Base-by-base conservation (phyloP, 352 stramenopile genomes). In the Thalassiosira allenii region DNA sequence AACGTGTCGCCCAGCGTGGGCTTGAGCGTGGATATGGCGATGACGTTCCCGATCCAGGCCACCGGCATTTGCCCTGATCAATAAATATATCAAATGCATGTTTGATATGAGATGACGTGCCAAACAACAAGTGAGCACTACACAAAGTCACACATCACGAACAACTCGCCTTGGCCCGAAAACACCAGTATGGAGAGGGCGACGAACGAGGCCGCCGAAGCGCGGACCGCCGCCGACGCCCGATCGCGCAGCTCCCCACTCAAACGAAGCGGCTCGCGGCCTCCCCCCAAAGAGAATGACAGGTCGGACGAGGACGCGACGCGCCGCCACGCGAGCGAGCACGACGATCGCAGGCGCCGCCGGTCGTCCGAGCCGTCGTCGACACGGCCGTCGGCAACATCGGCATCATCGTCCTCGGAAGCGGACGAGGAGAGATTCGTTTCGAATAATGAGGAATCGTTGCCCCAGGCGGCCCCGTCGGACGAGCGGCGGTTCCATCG, bases 21-120 rank as follows among this genome's bases (percentile, higher is more conserved):
- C 29, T 76, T 75, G 3, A 81, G 32, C 29, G 49, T 25, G 23
- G 62, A 53, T 12, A 76, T 27, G 34, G 63, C 64, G 9, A 81
- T 33, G 1, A 81, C 63, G 53, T 75, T 81, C n/a, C 72, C 72
- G 37, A 81, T 75, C 72, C 72, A 81, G 2, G 71, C 22, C 14
- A 56, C 49, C 2, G 59, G 71, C 20, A 75, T 12, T 14, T 34
- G 30, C 3, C 41, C 61, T 40, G 61, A 23, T 17, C 3, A 47
- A 20, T 23, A 17, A 49, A 27, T 49, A 14, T 20, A 47, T 41
- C 22, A 2, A 64, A 47, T 30, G 44, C 12, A 47, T 20, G 29
- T 3, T 32, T 22, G 1, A n/a, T n/a, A 49, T 33, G 57, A 32
- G 33, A 12, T 11, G 29, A 53, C 25, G 33, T 67, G 17, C 33